Evolutionary conservation across 1,139 yeast species (phyloP).

Genomic region (Suhomyces terraborum): DNA sequence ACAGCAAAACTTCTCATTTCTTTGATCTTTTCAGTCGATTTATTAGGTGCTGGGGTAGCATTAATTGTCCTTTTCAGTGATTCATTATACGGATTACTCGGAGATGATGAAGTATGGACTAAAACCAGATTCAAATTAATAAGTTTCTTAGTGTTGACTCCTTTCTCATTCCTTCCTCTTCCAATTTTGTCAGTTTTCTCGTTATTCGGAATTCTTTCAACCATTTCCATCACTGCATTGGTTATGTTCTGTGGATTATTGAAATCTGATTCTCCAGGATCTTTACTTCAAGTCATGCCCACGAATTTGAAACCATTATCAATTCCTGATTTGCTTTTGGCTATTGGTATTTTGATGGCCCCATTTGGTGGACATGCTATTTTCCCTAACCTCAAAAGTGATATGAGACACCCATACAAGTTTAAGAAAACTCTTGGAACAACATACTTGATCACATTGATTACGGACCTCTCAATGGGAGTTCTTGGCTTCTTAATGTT

Average conservation of each 20-base stretch:
- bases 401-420: slow-evolving; percentile 56
- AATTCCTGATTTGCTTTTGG: slow-evolving; percentile 43
- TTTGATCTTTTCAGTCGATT: slow-evolving; percentile 46
- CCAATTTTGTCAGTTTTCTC: slow-evolving; percentile 48
- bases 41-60: slow-evolving; percentile 59
- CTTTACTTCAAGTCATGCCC: slow-evolving; percentile 44
- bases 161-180: slow-evolving; percentile 49
- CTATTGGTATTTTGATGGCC: slow-evolving; percentile 59
- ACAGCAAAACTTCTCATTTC: slow-evolving; percentile 46
- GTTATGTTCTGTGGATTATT: slow-evolving; percentile 44
- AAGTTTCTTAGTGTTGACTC: slow-evolving; percentile 46
- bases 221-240: slow-evolving; percentile 44
- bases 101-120: slow-evolving; percentile 43
- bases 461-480: slow-evolving; percentile 76
- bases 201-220: slow-evolving; percentile 47
- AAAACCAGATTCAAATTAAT: slow-evolving; percentile 39
- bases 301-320: slow-evolving; percentile 51
- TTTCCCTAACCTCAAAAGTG: slow-evolving; percentile 59
- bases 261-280: slow-evolving; percentile 45
- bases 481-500: slow-evolving; percentile 85
- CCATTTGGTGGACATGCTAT: slow-evolving; percentile 68
- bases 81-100: slow-evolving; percentile 47
- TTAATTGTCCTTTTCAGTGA: slow-evolving; percentile 58
- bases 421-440: slow-evolving; percentile 40
- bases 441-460: slow-evolving; percentile 58